Evolutionary conservation across 140 eudicot genomes (phyloP).

Genomic region (Ambrosia hybrid): DNA sequence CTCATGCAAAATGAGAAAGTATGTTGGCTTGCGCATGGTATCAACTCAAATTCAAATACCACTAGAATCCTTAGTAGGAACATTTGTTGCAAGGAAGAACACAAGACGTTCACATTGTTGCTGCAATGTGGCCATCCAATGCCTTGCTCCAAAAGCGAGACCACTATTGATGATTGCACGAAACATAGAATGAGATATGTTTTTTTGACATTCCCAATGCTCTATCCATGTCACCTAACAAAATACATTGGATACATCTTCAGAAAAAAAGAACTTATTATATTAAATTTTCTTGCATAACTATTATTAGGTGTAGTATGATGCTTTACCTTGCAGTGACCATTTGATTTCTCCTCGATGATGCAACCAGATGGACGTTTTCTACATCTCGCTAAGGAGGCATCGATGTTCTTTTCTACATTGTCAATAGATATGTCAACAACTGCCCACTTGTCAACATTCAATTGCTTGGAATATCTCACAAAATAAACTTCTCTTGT

Average conservation of each 20-base stretch:
- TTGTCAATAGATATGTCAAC: slow-evolving; percentile 86
- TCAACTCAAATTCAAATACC: slow-evolving; percentile 43
- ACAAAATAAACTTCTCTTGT: slow-evolving; percentile 87
- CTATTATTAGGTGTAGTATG: not conserved
- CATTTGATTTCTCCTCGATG: slow-evolving; percentile 77
- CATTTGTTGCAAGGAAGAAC: slow-evolving; percentile 86
- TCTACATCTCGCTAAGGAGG: slow-evolving; percentile 69
- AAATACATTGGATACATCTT: slow-evolving; percentile 9
- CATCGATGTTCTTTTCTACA: slow-evolving; percentile 62
- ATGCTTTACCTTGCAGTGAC: slow-evolving; percentile 79
- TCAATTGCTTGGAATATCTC: slow-evolving; percentile 71
- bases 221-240: slow-evolving; percentile 96
- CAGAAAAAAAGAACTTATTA: not conserved
- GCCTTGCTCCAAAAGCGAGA: slow-evolving; percentile 92
- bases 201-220: slow-evolving; percentile 79
- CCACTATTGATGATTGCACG: slow-evolving; percentile 81
- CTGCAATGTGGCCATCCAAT: slow-evolving; percentile 93
- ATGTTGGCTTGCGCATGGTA: not conserved
- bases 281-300: not conserved
- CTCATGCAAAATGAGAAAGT: not conserved
- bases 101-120: slow-evolving; percentile 89
- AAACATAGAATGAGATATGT: slow-evolving; percentile 58
- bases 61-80: slow-evolving; percentile 83
- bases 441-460: slow-evolving; percentile 78
- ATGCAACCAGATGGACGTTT: slow-evolving; percentile 96